Base-by-base conservation (phyloP, 1,284 basidiomycete genomes). In the Pterulicium gracile region DNA sequence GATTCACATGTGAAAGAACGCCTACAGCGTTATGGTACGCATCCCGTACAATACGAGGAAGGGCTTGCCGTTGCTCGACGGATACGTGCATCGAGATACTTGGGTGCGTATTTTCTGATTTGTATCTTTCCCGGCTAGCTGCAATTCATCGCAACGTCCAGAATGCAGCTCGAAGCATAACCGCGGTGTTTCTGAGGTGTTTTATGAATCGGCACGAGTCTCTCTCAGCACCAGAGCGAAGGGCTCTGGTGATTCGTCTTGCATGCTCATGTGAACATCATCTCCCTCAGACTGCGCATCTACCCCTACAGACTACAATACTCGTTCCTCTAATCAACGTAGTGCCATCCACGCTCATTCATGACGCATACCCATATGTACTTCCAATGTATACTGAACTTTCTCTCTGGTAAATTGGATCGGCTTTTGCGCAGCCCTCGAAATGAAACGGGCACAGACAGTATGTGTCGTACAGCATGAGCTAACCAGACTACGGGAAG, bases 151-250 rank as follows among this genome's bases (percentile, higher is more conserved):
- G n/a, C n/a, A n/a, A 49, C 46, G 24, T 44, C 13, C 55, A 93
- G 93, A 98, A 70, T 97, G 93, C 61, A 95, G 91, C 52, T 92
- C 94, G 7, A 96, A 95, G 62, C 88, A 93, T 57, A 94, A 96
- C 57, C 78, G 94, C 40, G 94, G 94, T 3, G 92, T 98, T 5
- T 72, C 77, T 20, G 92, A 98, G 60, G 91, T 93, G 3, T 93
- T 98, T 58, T 77, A 87, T 53, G 91, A 94, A 61, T 86, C 88
- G 1, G 89, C 90, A 0, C 75, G 87, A 3, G 88, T 93, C 3
- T 86, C 90, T 4, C 64, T 94, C 42, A 78, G 75, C 46, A 84
- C 85, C 19, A 72, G 79, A 45, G 65, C 84, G 7, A 87, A 81
- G 59, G 81, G 84, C 3, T 65, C 77, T 18, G 71, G 73, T 17